Evolutionary conservation across 2,329 filamentous ascomycete species (phyloP).

Genomic region (Colletotrichum lini): DNA sequence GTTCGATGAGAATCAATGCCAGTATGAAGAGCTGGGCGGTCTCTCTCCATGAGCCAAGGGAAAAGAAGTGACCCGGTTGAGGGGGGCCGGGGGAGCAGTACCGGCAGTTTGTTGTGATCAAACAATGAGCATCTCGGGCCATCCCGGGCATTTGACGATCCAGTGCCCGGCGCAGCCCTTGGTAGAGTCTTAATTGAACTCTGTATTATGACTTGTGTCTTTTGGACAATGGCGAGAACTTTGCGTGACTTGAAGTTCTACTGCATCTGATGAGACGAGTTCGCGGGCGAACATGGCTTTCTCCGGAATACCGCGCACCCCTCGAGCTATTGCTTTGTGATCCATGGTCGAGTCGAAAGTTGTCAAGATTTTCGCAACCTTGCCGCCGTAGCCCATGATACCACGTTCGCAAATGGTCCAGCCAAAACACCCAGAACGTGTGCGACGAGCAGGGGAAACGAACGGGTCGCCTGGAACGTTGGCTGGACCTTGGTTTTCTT

Average conservation of each 20-base stretch:
- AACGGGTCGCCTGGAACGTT: background rate
- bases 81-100: background rate
- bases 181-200: slow-evolving; percentile 21
- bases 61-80: background rate
- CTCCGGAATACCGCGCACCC: background rate
- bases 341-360: background rate
- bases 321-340: background rate
- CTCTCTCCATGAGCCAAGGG: too few relatives aligned
- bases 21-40: background rate
- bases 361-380: background rate
- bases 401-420: background rate
- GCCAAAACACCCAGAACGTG: background rate
- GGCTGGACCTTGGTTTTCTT: too few relatives aligned
- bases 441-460: background rate
- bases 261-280: background rate
- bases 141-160: slow-evolving; percentile 20
- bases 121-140: background rate
- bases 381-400: background rate
- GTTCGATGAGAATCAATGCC: background rate
- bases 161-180: slow-evolving; percentile 25
- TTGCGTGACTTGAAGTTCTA: background rate
- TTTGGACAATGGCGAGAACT: background rate
- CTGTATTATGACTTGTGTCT: background rate
- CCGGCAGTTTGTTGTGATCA: background rate
- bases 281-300: background rate